These are phyloP conservation scores for Suillus weaverae DNA, from an alignment of 768 basidiomycete species.

Conservation along the genomic window DNA sequence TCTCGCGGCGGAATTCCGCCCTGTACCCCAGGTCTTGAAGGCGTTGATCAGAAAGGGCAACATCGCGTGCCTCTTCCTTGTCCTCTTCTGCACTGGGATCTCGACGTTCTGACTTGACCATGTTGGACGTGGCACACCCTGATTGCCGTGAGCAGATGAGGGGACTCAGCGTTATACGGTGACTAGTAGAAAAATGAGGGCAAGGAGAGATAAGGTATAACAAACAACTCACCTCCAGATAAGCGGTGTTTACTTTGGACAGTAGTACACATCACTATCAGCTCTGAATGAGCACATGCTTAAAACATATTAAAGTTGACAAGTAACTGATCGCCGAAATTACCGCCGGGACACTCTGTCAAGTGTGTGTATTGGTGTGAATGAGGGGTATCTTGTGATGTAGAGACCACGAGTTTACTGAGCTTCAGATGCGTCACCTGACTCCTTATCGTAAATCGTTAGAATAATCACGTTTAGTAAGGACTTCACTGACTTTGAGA, in stretches of 20 bases:
- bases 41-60: slow-evolving; percentile 37
- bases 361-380: background rate
- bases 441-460: background rate
- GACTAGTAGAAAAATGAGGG: background rate
- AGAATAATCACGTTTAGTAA: background rate
- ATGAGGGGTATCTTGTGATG: background rate
- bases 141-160: background rate
- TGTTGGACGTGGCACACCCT: background rate
- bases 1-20: slow-evolving; percentile 55
- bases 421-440: background rate
- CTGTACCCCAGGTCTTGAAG: slow-evolving; percentile 54
- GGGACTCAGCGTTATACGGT: background rate
- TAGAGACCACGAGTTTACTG: background rate
- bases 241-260: background rate
- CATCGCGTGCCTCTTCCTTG: background rate
- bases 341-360: background rate
- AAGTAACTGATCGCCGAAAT: background rate
- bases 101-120: background rate
- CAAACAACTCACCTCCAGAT: background rate
- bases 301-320: background rate
- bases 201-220: background rate
- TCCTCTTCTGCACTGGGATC: background rate
- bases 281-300: background rate
- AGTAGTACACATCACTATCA: background rate
- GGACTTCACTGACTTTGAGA: background rate